Evolutionary conservation across 352 stramenopile genomes (phyloP).

Genomic region (Pythium myriotylum): DNA sequence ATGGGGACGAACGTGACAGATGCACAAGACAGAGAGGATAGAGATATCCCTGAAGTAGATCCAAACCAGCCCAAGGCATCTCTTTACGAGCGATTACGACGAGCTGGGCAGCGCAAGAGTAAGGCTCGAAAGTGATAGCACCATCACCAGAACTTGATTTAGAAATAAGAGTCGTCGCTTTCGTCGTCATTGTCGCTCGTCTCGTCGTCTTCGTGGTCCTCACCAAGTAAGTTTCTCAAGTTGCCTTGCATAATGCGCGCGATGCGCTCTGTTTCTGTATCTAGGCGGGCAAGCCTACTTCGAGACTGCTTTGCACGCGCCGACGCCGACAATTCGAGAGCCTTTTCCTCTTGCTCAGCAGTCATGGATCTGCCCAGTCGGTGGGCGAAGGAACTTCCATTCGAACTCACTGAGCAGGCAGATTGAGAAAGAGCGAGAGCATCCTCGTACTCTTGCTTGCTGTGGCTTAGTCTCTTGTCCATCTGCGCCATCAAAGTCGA

Average conservation of each 20-base stretch:
- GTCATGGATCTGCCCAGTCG: not conserved
- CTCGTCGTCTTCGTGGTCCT: slow-evolving; percentile 46
- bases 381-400: not conserved
- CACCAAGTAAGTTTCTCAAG: slow-evolving; percentile 59
- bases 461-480: slow-evolving; percentile 13
- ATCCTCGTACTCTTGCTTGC: slow-evolving; percentile 25
- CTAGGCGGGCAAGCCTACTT: slow-evolving; percentile 27
- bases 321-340: slow-evolving; percentile 18
- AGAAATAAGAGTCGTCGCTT: slow-evolving; percentile 21
- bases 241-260: slow-evolving; percentile 80
- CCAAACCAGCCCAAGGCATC: slow-evolving; percentile 49
- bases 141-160: not conserved
- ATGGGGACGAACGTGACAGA: slow-evolving; percentile 7
- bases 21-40: slow-evolving; percentile 24
- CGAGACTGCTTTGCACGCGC: slow-evolving; percentile 3
- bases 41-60: slow-evolving; percentile 19
- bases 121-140: slow-evolving; percentile 47
- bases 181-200: slow-evolving; percentile 18
- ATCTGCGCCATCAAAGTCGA: slow-evolving; percentile 15
- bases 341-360: not conserved
- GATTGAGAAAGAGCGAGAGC: slow-evolving; percentile 15
- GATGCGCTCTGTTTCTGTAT: slow-evolving; percentile 81
- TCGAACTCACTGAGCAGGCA: slow-evolving; percentile 14
- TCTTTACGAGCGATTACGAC: slow-evolving; percentile 79
- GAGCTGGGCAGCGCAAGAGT: slow-evolving; percentile 52